These are phyloP conservation scores for Sporisorium graminicola DNA, from an alignment of 1,284 basidiomycete genomes.

Conservation along the genomic window DNA sequence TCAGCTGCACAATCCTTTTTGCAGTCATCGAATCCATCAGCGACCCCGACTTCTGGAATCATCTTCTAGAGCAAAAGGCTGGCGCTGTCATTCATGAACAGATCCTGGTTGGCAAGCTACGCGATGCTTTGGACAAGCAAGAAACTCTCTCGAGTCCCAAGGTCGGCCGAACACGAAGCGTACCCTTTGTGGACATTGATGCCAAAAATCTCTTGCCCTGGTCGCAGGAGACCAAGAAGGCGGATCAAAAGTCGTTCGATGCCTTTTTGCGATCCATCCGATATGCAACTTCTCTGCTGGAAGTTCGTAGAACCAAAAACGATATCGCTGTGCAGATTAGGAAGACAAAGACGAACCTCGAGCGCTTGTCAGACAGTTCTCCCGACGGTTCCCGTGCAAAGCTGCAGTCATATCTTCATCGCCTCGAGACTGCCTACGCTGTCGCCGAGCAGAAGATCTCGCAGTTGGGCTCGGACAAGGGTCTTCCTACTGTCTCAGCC, in stretches of 20 bases:
- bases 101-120: conserved; percentile 74
- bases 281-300: conserved; percentile 45
- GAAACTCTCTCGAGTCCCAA: conserved; percentile 43
- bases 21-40: conserved; percentile 91
- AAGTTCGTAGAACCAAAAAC: conserved; percentile 52
- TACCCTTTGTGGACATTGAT: conserved; percentile 24
- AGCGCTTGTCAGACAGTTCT: conserved; percentile 32
- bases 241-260: conserved; percentile 49
- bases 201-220: conserved; percentile 31
- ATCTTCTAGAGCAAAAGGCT: conserved; percentile 87
- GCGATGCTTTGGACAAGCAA: conserved; percentile 71
- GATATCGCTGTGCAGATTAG: conserved; percentile 55
- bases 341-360: conserved; percentile 51
- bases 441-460: conserved; percentile 87
- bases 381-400: conserved; percentile 30
- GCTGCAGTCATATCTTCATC: conserved; percentile 79
- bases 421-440: conserved; percentile 86
- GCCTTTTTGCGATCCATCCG: conserved; percentile 45
- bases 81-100: conserved; percentile 90
- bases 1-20: conserved; percentile 83
- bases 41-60: conserved; percentile 97
- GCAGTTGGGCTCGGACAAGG: conserved; percentile 74
- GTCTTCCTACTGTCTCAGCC: conserved; percentile 23
- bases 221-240: conserved; percentile 32
- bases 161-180: conserved; percentile 10